Percentiles rank a stretch among this genome's conserved stretches.
Conservation (phyloP, 148 eudicot species). For the Fagopyrum tataricum region DNA sequence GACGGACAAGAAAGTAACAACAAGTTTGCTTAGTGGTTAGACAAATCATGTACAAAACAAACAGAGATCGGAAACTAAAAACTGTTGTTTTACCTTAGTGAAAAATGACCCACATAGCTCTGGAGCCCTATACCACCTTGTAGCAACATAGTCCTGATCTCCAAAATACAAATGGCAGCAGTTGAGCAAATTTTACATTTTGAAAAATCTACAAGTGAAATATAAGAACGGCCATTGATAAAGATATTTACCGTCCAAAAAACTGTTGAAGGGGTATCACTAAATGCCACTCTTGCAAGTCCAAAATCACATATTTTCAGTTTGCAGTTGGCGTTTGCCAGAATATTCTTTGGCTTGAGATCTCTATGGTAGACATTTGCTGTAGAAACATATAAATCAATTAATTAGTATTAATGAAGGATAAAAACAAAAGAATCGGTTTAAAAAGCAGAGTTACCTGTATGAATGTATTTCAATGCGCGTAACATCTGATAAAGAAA, state of each 20-base stretch:
- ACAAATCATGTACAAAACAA: background rate
- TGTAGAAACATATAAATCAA: background rate
- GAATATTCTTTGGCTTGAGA: constrained; percentile 28
- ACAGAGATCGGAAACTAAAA: background rate
- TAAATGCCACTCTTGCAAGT: constrained; percentile 15
- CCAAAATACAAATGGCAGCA: constrained; percentile 5
- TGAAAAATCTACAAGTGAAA: background rate
- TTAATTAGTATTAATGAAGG: background rate
- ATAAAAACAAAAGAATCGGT: background rate
- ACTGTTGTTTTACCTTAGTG: constrained; percentile 32
- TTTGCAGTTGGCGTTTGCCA: constrained; percentile 15
- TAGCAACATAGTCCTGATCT: constrained; percentile 85
- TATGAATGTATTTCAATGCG: constrained; percentile 84
- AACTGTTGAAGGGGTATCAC: constrained; percentile 14
- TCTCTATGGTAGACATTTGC: constrained; percentile 14
- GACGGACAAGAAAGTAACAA: background rate
- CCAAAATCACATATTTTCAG: constrained; percentile 16
- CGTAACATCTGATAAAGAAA: constrained; percentile 91
- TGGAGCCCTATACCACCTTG: constrained; percentile 97
- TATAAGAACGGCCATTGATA: background rate
- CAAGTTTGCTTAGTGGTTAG: background rate
- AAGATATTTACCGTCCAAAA: constrained; percentile 17
- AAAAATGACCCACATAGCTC: constrained; percentile 92
- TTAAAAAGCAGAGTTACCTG: constrained; percentile 34
- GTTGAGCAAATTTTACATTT: background rate